A percentile compares a stretch with the other conserved stretches of the same genome.
Evolutionary conservation across 176 grass and related monocot species (phyloP).

Genomic region (Musa schizocarpa): DNA sequence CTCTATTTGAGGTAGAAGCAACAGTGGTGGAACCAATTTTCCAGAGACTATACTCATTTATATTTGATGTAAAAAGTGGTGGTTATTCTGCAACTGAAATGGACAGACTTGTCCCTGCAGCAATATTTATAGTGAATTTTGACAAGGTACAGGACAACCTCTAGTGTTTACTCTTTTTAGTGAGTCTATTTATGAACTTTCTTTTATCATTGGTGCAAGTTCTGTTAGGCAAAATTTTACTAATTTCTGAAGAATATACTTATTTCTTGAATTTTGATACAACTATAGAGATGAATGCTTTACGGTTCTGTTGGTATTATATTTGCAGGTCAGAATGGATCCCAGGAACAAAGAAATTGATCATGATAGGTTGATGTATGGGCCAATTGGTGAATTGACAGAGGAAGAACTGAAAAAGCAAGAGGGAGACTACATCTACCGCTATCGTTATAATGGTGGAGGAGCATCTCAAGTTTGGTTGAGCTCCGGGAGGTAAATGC

Average conservation of each 20-base stretch:
- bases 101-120: constrained; percentile 71
- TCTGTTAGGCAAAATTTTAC: too few relatives aligned
- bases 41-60: constrained; percentile 81
- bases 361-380: constrained; percentile 62
- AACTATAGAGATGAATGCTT: neutral
- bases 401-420: constrained; percentile 86
- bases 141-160: constrained; percentile 56
- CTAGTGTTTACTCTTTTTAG: too few relatives aligned
- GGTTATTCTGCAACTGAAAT: constrained; percentile 76
- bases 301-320: neutral
- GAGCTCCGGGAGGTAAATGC: constrained; percentile 84
- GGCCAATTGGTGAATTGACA: constrained; percentile 51
- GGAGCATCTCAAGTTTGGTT: constrained; percentile 98
- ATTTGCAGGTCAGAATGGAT: constrained; percentile 91
- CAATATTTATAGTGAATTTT: constrained; percentile 96
- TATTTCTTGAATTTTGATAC: constrained; percentile 5
- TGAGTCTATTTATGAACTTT: too few relatives aligned
- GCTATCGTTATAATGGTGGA: constrained; percentile 88
- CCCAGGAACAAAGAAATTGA: constrained; percentile 80
- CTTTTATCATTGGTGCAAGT: too few relatives aligned
- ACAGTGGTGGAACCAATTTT: constrained; percentile 71
- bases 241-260: neutral
- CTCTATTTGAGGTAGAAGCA: constrained; percentile 93
- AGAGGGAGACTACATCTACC: constrained; percentile 95
- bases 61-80: constrained; percentile 78